These are phyloP conservation scores for Mediolabrus comicus DNA, from an alignment of 108 stramenopile genomes.

Conservation along the genomic window DNA sequence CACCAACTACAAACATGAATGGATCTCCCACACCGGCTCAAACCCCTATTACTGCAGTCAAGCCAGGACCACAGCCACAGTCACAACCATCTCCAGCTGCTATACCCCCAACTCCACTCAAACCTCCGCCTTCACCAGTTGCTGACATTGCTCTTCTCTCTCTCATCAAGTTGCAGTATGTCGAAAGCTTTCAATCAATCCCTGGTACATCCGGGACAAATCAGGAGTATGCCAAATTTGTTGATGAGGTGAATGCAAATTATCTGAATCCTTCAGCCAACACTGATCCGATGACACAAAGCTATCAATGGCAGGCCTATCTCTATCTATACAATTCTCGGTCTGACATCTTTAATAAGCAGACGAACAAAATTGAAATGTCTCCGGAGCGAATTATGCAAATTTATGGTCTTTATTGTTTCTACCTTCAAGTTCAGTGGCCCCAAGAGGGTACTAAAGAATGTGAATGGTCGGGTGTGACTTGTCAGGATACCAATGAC, in stretches of 20 bases:
- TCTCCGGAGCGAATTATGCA: slow-evolving; percentile 10
- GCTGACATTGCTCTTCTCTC: slow-evolving; percentile 11
- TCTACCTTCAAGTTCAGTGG: slow-evolving; percentile 1
- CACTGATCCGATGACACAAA: not conserved
- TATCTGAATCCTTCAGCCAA: not conserved
- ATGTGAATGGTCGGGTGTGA: slow-evolving; percentile 20
- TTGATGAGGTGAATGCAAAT: not conserved
- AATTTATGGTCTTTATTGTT: slow-evolving; percentile 11
- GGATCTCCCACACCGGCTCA: not conserved
- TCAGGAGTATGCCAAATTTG: slow-evolving; percentile 1
- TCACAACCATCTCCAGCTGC: not conserved
- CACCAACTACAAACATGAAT: not conserved
- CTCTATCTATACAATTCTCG: slow-evolving; percentile 5
- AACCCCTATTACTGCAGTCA: not conserved
- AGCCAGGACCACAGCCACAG: not conserved
- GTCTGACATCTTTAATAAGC: slow-evolving; percentile 8
- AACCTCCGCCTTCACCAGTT: not conserved
- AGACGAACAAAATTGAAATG: slow-evolving; percentile 5
- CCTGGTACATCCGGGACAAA: slow-evolving; percentile 12
- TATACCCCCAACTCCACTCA: not conserved
- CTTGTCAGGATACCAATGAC: slow-evolving; percentile 5
- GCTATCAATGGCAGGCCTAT: slow-evolving; percentile 23
- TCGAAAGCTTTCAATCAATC: slow-evolving; percentile 3
- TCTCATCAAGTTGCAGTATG: slow-evolving; percentile 9
- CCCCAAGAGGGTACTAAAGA: not conserved